phyloP scores from a whole-genome alignment of 225 moss, liverwort and hornwort species.

The Lunularia cruciata region DNA sequence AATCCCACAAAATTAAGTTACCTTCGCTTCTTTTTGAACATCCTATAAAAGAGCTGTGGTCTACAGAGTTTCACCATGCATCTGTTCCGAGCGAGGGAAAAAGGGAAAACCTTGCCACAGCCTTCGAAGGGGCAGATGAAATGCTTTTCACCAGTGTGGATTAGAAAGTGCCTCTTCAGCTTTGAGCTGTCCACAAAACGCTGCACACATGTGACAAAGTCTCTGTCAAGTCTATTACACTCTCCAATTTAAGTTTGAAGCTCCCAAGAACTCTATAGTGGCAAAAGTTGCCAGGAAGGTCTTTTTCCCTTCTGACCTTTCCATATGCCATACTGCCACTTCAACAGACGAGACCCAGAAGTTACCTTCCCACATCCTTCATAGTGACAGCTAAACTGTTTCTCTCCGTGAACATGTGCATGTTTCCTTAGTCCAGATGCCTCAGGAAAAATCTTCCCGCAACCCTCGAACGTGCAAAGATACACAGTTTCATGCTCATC shows the following conservation, averaged over 20 bases:
- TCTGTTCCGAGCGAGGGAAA: neutral
- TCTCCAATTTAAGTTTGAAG: too few species aligned
- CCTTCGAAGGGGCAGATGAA: conserved; percentile 95
- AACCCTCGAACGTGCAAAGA: conserved; percentile 83
- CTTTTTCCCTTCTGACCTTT: too few species aligned
- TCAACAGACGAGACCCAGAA: neutral
- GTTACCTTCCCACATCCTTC: conserved; percentile 97
- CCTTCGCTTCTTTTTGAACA: neutral
- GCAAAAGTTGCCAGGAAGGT: neutral
- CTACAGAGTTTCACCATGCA: neutral
- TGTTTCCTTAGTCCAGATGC: conserved; percentile 81
- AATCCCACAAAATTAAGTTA: neutral
- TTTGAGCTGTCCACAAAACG: conserved; percentile 99
- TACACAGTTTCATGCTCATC: conserved; percentile 84
- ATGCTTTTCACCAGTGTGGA: conserved; percentile 97
- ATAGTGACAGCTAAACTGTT: conserved; percentile 94
- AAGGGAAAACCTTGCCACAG: conserved; percentile 82
- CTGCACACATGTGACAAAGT: conserved; percentile 54
- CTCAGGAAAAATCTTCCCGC: conserved; percentile 88
- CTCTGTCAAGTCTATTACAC: too few species aligned
- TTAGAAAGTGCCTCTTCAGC: conserved; percentile 92
- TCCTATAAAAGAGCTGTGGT: neutral
- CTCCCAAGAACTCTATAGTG: too few species aligned
- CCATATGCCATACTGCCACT: too few species aligned
- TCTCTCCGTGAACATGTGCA: conserved; percentile 94